phyloP scores from a whole-genome alignment of 768 basidiomycete species.

The Cyclocybe aegerita region DNA sequence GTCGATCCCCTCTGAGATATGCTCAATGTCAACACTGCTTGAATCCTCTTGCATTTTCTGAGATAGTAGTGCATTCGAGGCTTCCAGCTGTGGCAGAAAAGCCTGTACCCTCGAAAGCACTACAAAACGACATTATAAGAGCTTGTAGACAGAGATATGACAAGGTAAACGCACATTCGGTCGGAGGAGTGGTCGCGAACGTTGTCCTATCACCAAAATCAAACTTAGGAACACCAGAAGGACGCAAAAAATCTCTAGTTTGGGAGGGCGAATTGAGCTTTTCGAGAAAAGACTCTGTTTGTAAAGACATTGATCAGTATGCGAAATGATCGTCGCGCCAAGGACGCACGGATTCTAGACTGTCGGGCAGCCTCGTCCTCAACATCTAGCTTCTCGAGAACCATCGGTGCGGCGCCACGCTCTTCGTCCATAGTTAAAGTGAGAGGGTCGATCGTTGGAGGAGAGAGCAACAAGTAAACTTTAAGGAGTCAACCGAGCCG shows the following conservation, averaged over 20 bases:
- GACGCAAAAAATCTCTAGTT: conserved; percentile 15
- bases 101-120: conserved; percentile 66
- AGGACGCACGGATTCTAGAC: conserved; percentile 37
- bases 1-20: conserved; percentile 45
- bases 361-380: conserved; percentile 48
- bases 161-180: conserved; percentile 42
- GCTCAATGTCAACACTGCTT: conserved; percentile 68
- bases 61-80: conserved; percentile 57
- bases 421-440: conserved; percentile 17
- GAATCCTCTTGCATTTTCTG: conserved; percentile 48
- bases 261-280: conserved; percentile 32
- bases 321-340: conserved; percentile 7
- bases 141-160: not conserved
- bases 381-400: conserved; percentile 37
- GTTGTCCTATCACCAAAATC: conserved; percentile 36
- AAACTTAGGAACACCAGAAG: conserved; percentile 23
- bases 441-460: not conserved
- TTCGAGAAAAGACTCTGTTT: conserved; percentile 39
- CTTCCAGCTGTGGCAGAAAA: conserved; percentile 66
- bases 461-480: not conserved
- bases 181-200: conserved; percentile 39
- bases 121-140: conserved; percentile 23
- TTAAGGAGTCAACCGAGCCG: not conserved
- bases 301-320: conserved; percentile 5
- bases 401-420: conserved; percentile 8